These are phyloP conservation scores for Apiospora marii DNA, from an alignment of 2,329 filamentous ascomycete genomes.

Conservation along the genomic window DNA sequence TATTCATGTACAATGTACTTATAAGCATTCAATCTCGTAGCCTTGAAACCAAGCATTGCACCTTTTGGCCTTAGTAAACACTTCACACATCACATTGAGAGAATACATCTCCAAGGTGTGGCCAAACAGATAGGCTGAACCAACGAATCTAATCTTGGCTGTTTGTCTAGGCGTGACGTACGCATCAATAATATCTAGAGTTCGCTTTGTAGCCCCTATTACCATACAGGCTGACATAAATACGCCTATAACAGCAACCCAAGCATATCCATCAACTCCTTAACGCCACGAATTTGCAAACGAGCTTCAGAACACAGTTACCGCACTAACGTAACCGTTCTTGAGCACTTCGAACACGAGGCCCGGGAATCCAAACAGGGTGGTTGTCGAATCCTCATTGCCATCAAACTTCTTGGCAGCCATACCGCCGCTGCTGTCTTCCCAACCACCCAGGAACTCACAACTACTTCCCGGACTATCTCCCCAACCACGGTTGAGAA, in stretches of 20 bases:
- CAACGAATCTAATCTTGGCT: not conserved
- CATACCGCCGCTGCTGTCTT: conserved; percentile 68
- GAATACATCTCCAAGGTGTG: not conserved
- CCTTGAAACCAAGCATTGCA: not conserved
- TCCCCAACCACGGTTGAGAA: conserved; percentile 88
- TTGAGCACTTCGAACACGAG: conserved; percentile 95
- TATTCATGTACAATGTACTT: not conserved
- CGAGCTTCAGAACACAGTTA: conserved; percentile 78
- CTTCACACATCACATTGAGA: not conserved
- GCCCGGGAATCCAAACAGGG: conserved; percentile 91
- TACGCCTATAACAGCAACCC: not conserved
- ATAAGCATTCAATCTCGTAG: no score
- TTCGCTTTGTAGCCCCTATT: not conserved
- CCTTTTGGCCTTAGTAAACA: not conserved
- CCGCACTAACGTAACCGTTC: conserved; percentile 86
- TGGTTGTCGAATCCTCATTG: conserved; percentile 72
- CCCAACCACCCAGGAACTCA: conserved; percentile 85
- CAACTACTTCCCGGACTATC: conserved; percentile 91
- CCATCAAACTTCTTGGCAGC: conserved; percentile 61
- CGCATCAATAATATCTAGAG: conserved; percentile 3
- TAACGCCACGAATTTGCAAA: conserved; percentile 1
- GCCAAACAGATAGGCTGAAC: not conserved
- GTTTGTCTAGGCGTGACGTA: not conserved
- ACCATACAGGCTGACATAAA: not conserved
- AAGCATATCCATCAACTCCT: conserved; percentile 9